These are phyloP conservation scores for Clarkia xantiana DNA, from an alignment of 345 rosid species.

Conservation along the genomic window DNA sequence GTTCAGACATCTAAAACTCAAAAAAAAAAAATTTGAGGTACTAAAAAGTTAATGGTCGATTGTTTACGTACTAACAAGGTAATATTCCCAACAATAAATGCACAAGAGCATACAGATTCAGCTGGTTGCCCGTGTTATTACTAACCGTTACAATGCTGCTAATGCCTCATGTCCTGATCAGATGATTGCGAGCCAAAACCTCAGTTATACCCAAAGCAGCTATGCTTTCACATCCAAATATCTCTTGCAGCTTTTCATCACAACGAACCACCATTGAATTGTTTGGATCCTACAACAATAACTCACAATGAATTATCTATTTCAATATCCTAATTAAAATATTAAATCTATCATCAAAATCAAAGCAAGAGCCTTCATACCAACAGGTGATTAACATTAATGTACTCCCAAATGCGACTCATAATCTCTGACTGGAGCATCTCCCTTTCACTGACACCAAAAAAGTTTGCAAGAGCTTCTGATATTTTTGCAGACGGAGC, in stretches of 20 bases:
- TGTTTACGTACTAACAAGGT: no score
- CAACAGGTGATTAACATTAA: slow-evolving; percentile 19
- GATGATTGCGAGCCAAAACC: slow-evolving; percentile 7
- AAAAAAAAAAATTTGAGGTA: no score
- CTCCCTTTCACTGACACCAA: slow-evolving; percentile 20
- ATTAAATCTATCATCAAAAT: no score
- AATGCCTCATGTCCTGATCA: no score
- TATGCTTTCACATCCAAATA: slow-evolving; percentile 24
- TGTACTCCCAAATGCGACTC: slow-evolving; percentile 22
- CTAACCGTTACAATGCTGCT: no score
- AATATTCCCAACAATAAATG: no score
- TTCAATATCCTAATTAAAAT: no score
- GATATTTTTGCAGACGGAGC: slow-evolving; percentile 19
- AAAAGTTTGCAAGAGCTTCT: slow-evolving; percentile 21
- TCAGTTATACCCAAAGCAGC: slow-evolving; percentile 18
- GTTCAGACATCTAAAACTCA: no score
- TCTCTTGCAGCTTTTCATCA: slow-evolving; percentile 20
- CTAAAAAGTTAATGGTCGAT: no score
- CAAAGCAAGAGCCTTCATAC: neutral
- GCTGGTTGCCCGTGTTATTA: no score
- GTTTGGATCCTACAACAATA: slow-evolving; percentile 12
- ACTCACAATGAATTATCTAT: neutral
- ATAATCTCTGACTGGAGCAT: slow-evolving; percentile 18
- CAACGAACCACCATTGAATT: slow-evolving; percentile 13
- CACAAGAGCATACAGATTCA: no score